phyloP scores from a whole-genome alignment of 2,329 filamentous ascomycete species.

The Hypoxylon sp. region DNA sequence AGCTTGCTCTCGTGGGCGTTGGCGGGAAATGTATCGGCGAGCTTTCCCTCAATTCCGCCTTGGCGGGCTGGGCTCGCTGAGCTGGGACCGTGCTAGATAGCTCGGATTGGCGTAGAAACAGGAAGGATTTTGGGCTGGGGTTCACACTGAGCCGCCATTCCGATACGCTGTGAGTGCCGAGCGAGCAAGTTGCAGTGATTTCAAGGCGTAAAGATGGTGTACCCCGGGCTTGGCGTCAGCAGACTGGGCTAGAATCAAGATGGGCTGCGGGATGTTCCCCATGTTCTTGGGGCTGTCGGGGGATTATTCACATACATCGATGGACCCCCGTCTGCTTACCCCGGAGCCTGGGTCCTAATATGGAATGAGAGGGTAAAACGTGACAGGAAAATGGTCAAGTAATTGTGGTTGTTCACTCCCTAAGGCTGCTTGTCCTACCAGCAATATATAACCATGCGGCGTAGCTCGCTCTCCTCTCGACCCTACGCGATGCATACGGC shows the following conservation, averaged over 20 bases:
- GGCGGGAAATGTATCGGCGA: constrained; percentile 43
- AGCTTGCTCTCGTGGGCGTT: constrained; percentile 6
- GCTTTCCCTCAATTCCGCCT: constrained; percentile 48
- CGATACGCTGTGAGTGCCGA: constrained; percentile 22
- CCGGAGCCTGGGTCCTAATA: constrained; percentile 27
- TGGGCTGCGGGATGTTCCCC: constrained; percentile 1
- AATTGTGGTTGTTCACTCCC: not conserved
- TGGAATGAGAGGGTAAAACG: constrained; percentile 20
- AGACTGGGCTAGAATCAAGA: constrained; percentile 25
- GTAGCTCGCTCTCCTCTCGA: constrained; percentile 1
- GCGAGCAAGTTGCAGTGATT: not conserved
- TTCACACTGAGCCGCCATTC: constrained; percentile 31
- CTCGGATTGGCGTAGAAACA: constrained; percentile 29
- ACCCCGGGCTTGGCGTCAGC: constrained; percentile 36
- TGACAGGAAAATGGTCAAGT: constrained; percentile 3
- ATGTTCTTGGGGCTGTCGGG: constrained; percentile 10
- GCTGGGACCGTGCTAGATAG: not conserved
- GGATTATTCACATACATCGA: constrained; percentile 4
- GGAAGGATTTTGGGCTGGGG: constrained; percentile 23
- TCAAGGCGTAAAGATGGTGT: constrained; percentile 14
- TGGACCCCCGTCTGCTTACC: constrained; percentile 33
- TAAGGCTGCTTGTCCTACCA: not conserved
- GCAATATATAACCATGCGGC: constrained; percentile 31
- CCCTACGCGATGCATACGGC: not conserved
- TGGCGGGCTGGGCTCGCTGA: constrained; percentile 44